Evolutionary conservation across 345 rosid species (phyloP).

Genomic region (Mallotus nudiflorus): DNA sequence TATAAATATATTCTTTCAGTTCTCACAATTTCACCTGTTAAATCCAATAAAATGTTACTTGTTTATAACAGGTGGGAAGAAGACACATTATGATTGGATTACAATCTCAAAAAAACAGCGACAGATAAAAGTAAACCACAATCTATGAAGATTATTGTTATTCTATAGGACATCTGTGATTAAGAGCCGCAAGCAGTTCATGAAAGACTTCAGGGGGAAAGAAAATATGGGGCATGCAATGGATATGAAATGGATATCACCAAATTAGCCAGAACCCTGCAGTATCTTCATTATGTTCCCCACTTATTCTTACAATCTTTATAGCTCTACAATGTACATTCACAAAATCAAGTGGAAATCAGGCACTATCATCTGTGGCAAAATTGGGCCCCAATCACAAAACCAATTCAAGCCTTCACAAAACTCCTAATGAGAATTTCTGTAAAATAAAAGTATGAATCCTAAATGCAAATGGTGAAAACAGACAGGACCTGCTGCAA

Average conservation of each 20-base stretch:
- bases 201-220: not conserved
- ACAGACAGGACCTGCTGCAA: not conserved
- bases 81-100: not conserved
- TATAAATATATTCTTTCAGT: not conserved
- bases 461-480: not conserved
- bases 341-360: not conserved
- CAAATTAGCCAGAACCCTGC: not conserved
- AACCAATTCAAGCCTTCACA: not conserved
- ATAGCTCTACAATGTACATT: not conserved
- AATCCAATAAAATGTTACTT: not conserved
- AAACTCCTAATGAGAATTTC: not conserved
- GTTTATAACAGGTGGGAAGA: not conserved
- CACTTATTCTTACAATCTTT: not conserved
- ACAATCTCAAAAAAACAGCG: not conserved
- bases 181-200: not conserved
- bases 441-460: not conserved
- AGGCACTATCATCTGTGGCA: not conserved
- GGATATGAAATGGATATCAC: not conserved
- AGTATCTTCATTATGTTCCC: not conserved
- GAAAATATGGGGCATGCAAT: not conserved
- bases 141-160: not conserved
- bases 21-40: slow-evolving; percentile 21
- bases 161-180: not conserved
- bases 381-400: not conserved
- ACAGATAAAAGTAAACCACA: slow-evolving; percentile 1